Evolutionary conservation across 179 eudicot species (phyloP).

Genomic region (Dionaea muscipula): DNA sequence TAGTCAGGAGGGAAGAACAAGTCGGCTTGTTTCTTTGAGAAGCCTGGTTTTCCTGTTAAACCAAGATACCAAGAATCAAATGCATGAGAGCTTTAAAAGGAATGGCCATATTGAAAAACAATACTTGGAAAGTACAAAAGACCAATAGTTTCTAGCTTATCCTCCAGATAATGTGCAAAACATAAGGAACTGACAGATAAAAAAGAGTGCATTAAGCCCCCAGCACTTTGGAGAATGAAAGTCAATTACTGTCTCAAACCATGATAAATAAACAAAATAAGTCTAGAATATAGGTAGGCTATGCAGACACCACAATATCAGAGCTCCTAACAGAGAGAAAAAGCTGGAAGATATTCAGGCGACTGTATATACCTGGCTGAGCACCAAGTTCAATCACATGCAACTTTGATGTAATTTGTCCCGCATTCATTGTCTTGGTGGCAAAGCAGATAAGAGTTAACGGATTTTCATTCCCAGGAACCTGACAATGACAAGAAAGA

Average conservation of each 20-base stretch:
- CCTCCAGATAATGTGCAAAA: too few relatives aligned
- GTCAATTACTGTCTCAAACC: too few relatives aligned
- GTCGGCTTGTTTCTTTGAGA: slow-evolving; percentile 83
- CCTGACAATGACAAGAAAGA: slow-evolving; percentile 20
- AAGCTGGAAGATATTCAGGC: neutral
- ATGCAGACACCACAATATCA: too few relatives aligned
- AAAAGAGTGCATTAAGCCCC: too few relatives aligned
- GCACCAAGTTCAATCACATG: slow-evolving; percentile 95
- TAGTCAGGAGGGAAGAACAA: slow-evolving; percentile 77
- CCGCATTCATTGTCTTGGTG: slow-evolving; percentile 74
- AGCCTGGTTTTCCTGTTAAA: slow-evolving; percentile 57
- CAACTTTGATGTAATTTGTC: slow-evolving; percentile 65
- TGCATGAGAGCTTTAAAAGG: too few relatives aligned
- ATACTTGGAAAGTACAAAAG: too few relatives aligned
- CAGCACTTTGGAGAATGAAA: too few relatives aligned
- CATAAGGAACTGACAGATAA: too few relatives aligned
- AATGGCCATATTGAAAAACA: too few relatives aligned
- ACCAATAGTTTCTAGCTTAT: too few relatives aligned
- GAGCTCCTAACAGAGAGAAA: neutral
- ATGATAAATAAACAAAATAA: too few relatives aligned
- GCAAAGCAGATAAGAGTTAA: slow-evolving; percentile 79
- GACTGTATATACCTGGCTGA: slow-evolving; percentile 50
- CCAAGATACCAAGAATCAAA: neutral
- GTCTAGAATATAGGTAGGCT: too few relatives aligned
- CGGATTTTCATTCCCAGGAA: slow-evolving; percentile 67